Base-by-base conservation (phyloP, 1,139 yeast species). In the Maudiozyma humilis region DNA sequence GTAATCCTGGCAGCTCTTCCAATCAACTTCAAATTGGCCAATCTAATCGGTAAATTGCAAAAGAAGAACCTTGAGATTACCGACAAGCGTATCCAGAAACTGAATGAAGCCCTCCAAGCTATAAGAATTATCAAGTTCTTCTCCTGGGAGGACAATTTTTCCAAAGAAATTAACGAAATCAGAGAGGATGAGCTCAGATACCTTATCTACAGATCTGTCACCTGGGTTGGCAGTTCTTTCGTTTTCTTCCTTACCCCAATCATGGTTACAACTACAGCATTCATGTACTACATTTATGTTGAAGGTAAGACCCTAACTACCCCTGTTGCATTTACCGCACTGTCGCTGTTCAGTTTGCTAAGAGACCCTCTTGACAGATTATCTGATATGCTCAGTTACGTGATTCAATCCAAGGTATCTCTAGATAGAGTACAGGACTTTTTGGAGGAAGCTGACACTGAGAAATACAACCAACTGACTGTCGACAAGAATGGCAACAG, bases 91-190 rank as follows among this genome's bases (percentile, higher is more conserved):
- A 85, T 91, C 48, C 95, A 88, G 62, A 87, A 86, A 64, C 75
- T 91, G 56, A 91, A 88, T 62, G 98, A 91, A 67, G 78, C 95
- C n/a, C 78, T 91, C 55, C 95, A 84, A 65, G 83, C 93, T 53
- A 89, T 91, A 51, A 78, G 97, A 64, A 87, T 91, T 56, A 82
- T 91, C 69, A 91, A 91, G 66, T 88, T 85, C 59, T 91, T 91
- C 63, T 96, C 96, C 4, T 91, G 98, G 97, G 98, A 91, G 65
- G 75, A 78, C 38, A 82, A 83, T 56, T 89, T 91, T 63, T 80
- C 77, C 51, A 78, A 81, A 44, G 78, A 77, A 37, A 84, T 91
- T 47, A 67, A 79, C 66, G 71, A 76, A 32, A 72, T 88, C 44
- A 81, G 98, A 70, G 74, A 74, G 33, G 78, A 79, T 45, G 98